Evolutionary conservation across 2,329 filamentous ascomycete species (phyloP), one percentile per base, ranked within the genome.

Genomic region (Fusarium sp.): DNA sequence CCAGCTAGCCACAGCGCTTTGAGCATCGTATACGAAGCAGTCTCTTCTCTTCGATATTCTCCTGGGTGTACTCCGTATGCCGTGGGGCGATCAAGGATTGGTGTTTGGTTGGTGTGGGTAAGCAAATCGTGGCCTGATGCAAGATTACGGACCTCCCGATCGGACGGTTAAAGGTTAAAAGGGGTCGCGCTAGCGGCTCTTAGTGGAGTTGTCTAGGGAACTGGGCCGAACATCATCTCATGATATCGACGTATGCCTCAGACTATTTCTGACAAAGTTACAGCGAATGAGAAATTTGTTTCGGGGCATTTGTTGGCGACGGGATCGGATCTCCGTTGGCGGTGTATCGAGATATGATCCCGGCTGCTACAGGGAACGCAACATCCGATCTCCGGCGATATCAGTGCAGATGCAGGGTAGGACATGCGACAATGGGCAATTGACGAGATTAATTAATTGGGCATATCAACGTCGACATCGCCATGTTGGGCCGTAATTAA

Each of bases 141-240:
- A 64, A 69, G 67, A 69, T 69, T 64, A 53, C 50, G 52, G 64
- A 46, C 44, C 66, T 64, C 52, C 64, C 67, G 67, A 69, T 64
- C 67, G 65, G 35, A 50, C 32, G 59, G 65, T 58, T 68, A 11
- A 67, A 54, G 49, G 16, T 37, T 42, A 30, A 30, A 13, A 62
- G 43, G 60, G 60, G 32, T 56, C 21, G 43, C 32, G 18, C 47
- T 60, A 64, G 68, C 43, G 63, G 40, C 61, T 46, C 38, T 43
- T 38, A 40, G 54, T 43, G 49, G 30, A 43, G n/a, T n/a, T 37
- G 23, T 13, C 60, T 2, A 38, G 30, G 21, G 43, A 38, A 32
- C 33, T 63, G 47, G 56, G 37, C 56, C 46, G 56, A 54, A 61
- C 54, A 2, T 25, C 13, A 28, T 68, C 56, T 68, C 54, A 44